Evolutionary conservation across 73 alveolate species (phyloP), one percentile per base, ranked within the genome.

Genomic region (Stentor coeruleus): DNA sequence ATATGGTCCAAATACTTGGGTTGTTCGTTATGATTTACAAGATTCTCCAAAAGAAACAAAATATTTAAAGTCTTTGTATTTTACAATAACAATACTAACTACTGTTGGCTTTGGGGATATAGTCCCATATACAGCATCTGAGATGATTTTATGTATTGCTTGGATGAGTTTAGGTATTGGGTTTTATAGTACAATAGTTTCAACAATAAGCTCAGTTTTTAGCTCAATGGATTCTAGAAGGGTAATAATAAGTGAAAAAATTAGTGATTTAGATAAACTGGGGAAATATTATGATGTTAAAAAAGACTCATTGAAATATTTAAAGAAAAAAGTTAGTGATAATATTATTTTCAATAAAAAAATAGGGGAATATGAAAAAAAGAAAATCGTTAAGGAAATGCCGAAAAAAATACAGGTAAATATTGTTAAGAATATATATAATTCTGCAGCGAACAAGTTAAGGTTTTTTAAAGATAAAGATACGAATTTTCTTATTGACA

Each of bases 1-100:
- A 55, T 85, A 73, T 33, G 83, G 60, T 14, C 91, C 90, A 4
- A 88, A 86, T 38, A 87, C 94, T 3, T 92, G 97, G 97, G 97
- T 92, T 14, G 73, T 28, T 6, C 6, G 66, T 6, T 49, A 49
- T 49, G 66, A 49, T 20, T 20, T 49, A 3, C 60, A 49, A 49
- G 66, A 49, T 49, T 6, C 6, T 11, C 20, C 66, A 20, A 49
- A 49, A 11, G 66, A 49, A 20, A 49, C 66, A 20, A 49, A 49
- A 20, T 49, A 49, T 20, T 49, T 49, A 49, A 49, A 49, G 20
- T 6, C 66, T 6, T 20, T 60, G 11, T 60, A 60, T 38, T 60
- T n/a, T n/a, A 35, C 80, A 60, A 28, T 60, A 6, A 60, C 80
- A 14, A 60, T 35, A 14, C 14, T 60, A 15, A 76, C 92, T 14